A percentile compares a stretch with the other conserved stretches of the same genome.
phyloP scores from a whole-genome alignment of 2,329 filamentous ascomycete species.

The Monilinia vaccinii-corymbosi region DNA sequence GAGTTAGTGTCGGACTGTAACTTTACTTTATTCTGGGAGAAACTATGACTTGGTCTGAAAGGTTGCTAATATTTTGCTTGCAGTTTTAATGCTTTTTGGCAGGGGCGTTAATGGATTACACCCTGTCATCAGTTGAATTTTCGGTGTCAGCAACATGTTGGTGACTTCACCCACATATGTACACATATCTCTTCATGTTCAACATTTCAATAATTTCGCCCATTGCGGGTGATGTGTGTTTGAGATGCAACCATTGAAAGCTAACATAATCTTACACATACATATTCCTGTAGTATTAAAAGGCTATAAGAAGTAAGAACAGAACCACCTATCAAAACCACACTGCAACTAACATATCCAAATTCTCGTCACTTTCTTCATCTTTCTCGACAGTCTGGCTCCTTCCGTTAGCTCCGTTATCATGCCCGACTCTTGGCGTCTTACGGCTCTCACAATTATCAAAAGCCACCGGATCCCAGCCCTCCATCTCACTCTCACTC shows the following conservation, averaged over 20 bases:
- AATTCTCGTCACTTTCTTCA: neutral
- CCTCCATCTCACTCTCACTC: neutral
- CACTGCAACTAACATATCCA: constrained; percentile 10
- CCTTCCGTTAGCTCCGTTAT: neutral
- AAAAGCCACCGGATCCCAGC: neutral
- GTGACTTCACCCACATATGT: neutral
- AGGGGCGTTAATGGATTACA: too few species aligned
- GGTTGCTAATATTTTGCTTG: neutral
- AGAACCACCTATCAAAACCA: neutral
- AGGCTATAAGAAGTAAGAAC: neutral
- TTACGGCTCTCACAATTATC: neutral
- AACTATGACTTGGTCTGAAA: too few species aligned
- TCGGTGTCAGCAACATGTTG: neutral
- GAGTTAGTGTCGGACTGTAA: neutral
- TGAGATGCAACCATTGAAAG: neutral
- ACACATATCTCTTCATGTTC: too few species aligned
- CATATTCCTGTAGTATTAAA: neutral
- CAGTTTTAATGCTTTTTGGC: neutral
- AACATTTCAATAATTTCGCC: neutral
- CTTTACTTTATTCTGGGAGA: neutral
- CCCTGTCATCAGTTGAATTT: too few species aligned
- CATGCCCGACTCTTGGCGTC: too few species aligned
- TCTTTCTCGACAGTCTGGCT: neutral
- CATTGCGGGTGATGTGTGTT: neutral
- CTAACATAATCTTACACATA: neutral